These are phyloP conservation scores for Calonectria ilicicola DNA, from an alignment of 2,329 filamentous ascomycete genomes.

Conservation along the genomic window DNA sequence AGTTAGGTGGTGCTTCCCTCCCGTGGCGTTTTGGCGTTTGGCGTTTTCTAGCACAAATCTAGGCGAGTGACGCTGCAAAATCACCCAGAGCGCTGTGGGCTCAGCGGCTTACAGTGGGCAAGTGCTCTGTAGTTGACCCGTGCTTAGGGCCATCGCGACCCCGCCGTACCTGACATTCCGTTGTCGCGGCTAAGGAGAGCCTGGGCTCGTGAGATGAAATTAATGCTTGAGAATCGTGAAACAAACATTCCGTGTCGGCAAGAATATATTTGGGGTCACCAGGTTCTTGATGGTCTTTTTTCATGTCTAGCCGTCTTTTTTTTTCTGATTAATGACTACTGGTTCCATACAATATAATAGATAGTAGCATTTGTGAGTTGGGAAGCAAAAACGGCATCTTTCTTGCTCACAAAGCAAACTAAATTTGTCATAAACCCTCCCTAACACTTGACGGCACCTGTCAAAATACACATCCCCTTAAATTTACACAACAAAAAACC, in stretches of 20 bases:
- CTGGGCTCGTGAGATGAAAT: background rate
- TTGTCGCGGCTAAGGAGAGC: background rate
- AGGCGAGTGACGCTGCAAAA: constrained; percentile 21
- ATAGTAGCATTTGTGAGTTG: no score
- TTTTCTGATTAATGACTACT: background rate
- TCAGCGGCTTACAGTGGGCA: constrained; percentile 22
- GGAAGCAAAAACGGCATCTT: no score
- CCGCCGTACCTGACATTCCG: background rate
- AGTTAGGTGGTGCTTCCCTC: constrained; percentile 26
- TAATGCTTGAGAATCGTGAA: background rate
- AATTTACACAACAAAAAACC: no score
- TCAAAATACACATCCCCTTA: no score
- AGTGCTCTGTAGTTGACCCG: constrained; percentile 20
- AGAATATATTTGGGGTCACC: no score
- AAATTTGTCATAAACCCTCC: no score
- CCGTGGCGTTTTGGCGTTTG: constrained; percentile 30
- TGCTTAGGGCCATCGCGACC: constrained; percentile 1
- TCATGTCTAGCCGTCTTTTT: background rate
- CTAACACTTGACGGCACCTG: no score
- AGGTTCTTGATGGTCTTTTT: background rate
- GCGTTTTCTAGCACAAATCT: constrained; percentile 21
- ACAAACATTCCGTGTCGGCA: no score
- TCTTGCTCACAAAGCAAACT: no score
- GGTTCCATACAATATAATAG: no score
- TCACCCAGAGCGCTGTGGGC: constrained; percentile 23